Conservation (phyloP, 2,329 filamentous ascomycete genomes). For the Lachnellula suecica region DNA sequence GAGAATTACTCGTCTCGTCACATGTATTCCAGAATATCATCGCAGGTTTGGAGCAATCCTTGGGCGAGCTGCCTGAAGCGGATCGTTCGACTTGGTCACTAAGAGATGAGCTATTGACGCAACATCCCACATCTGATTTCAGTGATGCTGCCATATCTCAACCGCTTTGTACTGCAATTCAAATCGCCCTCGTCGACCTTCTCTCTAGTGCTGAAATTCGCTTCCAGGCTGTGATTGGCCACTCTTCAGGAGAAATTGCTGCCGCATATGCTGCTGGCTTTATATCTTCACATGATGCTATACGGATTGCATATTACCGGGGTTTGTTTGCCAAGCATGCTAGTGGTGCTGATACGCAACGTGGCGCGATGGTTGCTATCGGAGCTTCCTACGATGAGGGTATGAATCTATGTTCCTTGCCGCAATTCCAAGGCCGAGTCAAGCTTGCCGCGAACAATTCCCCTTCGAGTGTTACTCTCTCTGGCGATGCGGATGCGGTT, state of each 20-base stretch:
- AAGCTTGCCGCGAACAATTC: conserved; percentile 34
- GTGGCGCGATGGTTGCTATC: conserved; percentile 20
- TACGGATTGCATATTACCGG: conserved; percentile 44
- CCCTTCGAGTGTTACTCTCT: conserved; percentile 26
- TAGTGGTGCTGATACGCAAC: neutral
- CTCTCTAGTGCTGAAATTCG: conserved; percentile 40
- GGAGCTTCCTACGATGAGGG: conserved; percentile 15
- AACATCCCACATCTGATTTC: conserved; percentile 33
- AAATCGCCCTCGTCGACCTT: conserved; percentile 44
- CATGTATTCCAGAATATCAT: conserved; percentile 20
- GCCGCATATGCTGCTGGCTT: conserved; percentile 42
- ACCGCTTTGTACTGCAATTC: conserved; percentile 45
- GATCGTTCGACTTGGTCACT: conserved; percentile 14
- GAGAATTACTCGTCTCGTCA: conserved; percentile 10
- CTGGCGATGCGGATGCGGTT: conserved; percentile 26
- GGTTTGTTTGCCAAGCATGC: conserved; percentile 25
- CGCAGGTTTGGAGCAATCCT: neutral
- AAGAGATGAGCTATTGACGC: conserved; percentile 25
- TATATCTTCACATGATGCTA: conserved; percentile 32
- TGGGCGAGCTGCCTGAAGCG: conserved; percentile 1
- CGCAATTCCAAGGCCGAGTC: conserved; percentile 14
- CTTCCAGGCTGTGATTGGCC: conserved; percentile 40
- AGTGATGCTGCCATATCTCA: conserved; percentile 34
- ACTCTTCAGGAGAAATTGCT: conserved; percentile 48
- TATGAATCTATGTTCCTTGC: neutral